Evolutionary conservation across 192 early-diverging fungal species (phyloP), one percentile per base, ranked within the genome.

Genomic region (Entomortierella parvispora): DNA sequence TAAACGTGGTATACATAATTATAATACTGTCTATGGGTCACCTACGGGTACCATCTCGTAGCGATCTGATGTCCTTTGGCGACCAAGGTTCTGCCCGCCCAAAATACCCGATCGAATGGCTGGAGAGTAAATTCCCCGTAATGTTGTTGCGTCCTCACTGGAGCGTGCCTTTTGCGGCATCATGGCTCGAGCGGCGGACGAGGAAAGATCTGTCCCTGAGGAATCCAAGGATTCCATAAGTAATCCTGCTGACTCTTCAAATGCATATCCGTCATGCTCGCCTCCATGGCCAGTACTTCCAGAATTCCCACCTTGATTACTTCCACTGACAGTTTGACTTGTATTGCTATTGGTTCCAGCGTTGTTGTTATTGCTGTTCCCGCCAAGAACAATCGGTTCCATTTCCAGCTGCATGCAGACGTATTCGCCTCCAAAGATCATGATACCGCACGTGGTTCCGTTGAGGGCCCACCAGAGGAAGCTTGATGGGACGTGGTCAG

Each of bases 321-420:
- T 51, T 12, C 60, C 26, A 22, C 57, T 43, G 8, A 2, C 17
- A 5, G 3, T 49, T 3, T 32, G 33, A 17, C 43, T 60, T 14
- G 33, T 26, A 42, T 25, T 37, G 23, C 40, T 65, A 51, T 54
- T 64, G 40, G 4, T 59, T 15, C 15, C 22, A 47, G 1, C 49
- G n/a, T 33, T 50, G 20, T 23, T 62, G 43, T 28, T 66, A 15
- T 29, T 33, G 23, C n/a, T 69, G 44, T 33, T 56, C 29, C 64
- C 64, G 2, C 75, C 80, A 3, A 86, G 62, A 26, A 82, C 59
- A 51, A 94, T 93, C 2, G 93, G 93, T 65, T 92, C 87, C 88
- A 95, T 86, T 64, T 95, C 93, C 66, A 82, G 69, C 53, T 86
- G 86, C 90, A 93, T 92, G 66, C 93, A 95, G 50, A 92, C 85